Conservation (phyloP, 1,284 basidiomycete species). For the Spongiforma sp. region DNA sequence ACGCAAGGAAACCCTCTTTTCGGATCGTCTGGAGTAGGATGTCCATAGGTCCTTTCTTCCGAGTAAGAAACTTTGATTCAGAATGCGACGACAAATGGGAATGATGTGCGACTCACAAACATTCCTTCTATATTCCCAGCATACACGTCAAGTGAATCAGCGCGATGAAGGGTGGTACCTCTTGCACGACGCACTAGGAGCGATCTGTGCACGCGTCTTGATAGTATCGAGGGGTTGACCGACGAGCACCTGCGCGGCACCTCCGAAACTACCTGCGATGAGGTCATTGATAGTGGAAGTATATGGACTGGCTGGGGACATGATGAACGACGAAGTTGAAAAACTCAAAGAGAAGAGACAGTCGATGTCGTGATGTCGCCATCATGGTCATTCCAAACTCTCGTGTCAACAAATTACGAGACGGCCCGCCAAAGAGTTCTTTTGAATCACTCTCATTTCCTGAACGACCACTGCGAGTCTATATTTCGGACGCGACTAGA, state of each 20-base stretch:
- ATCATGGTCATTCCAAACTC: not conserved
- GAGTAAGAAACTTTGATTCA: not conserved
- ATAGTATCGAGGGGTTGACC: constrained; percentile 90
- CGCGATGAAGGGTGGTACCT: constrained; percentile 8
- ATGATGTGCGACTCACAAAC: constrained; percentile 64
- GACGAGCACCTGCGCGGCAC: constrained; percentile 82
- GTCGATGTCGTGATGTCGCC: not conserved
- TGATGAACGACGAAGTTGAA: constrained; percentile 5
- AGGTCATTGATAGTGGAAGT: constrained; percentile 72
- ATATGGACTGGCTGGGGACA: constrained; percentile 32
- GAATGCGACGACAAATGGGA: not conserved
- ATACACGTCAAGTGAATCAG: not conserved
- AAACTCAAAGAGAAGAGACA: not conserved
- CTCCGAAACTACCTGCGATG: constrained; percentile 78
- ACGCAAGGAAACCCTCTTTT: constrained; percentile 88
- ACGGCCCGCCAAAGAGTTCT: not conserved
- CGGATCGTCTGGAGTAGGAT: constrained; percentile 80
- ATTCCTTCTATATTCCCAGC: constrained; percentile 59
- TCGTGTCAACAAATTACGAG: not conserved
- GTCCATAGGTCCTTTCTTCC: constrained; percentile 90
- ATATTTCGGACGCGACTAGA: too few relatives aligned
- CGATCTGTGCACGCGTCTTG: constrained; percentile 82
- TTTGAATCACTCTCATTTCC: too few relatives aligned
- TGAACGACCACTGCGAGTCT: too few relatives aligned
- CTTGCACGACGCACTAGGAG: constrained; percentile 69